A percentile compares a stretch with the other conserved stretches of the same genome.
These are phyloP conservation scores for Phlebopus sp. DNA, from an alignment of 1,284 basidiomycete species.

Conservation along the genomic window DNA sequence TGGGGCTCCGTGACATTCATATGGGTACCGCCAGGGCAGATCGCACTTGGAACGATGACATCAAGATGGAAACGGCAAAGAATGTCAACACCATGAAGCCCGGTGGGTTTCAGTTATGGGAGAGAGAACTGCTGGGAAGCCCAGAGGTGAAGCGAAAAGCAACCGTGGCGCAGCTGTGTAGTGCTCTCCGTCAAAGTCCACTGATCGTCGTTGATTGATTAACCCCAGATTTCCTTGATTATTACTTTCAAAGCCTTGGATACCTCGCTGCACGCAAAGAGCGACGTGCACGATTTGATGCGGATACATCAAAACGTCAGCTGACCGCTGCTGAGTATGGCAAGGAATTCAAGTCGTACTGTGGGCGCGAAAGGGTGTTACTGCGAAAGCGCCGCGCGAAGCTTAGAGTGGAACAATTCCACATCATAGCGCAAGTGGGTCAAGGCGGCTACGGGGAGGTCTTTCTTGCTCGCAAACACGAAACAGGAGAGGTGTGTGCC, in stretches of 20 bases:
- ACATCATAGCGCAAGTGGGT: conserved; percentile 95
- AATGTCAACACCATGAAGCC: conserved; percentile 52
- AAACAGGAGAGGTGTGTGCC: conserved; percentile 92
- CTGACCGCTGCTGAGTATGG: conserved; percentile 63
- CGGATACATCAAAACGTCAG: conserved; percentile 71
- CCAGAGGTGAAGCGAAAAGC: conserved; percentile 89
- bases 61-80: conserved; percentile 61
- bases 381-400: conserved; percentile 87
- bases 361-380: conserved; percentile 86
- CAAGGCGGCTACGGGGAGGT: conserved; percentile 98
- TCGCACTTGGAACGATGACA: conserved; percentile 45
- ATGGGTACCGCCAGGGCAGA: conserved; percentile 66
- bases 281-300: conserved; percentile 76
- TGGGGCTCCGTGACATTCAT: conserved; percentile 53
- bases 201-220: conserved; percentile 15
- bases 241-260: conserved; percentile 90
- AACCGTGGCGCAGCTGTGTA: conserved; percentile 93
- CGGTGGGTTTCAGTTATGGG: conserved; percentile 71
- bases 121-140: conserved; percentile 78
- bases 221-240: conserved; percentile 82
- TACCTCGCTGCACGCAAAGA: conserved; percentile 85
- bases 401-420: conserved; percentile 85
- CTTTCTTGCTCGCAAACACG: conserved; percentile 87
- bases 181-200: conserved; percentile 47
- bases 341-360: conserved; percentile 88